Base-by-base conservation (phyloP, 163 green algal genomes). In the Trebouxiophyceae sp. region DNA sequence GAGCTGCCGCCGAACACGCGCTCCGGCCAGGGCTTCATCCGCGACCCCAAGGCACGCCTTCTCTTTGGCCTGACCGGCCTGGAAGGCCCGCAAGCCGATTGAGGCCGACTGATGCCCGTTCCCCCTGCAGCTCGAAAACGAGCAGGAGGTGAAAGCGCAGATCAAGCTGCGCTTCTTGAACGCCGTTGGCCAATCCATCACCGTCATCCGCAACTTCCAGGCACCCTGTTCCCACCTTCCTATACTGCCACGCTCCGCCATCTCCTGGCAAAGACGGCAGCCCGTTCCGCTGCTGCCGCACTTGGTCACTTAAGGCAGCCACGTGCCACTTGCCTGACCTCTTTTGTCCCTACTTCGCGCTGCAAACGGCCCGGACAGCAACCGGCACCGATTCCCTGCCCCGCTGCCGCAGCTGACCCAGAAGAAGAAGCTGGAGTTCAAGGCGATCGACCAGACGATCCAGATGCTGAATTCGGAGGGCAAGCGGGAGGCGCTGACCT, bases 141-240 rank as follows among this genome's bases (percentile, higher is more conserved):
- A 96, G 69, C 89, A 80, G 6, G 93, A 99, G 72, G 87, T 95
- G n/a, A 98, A 97, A 69, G 93, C 83, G 1, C 91, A 96, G 75
- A 97, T 99, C 79, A 96, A 96, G 79, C 77, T 99, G 65, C 79
- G 89, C 20, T 91, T 98, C 71, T 66, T 63, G 2, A 95, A 80
- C 5, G 68, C 66, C n/a, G 71, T 59, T 3, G 75, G 78, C 20
- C 78, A 87, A 65, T 79, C 85, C 28, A 75, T 97, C 23, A 83
- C 97, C 12, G 78, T 94, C 32, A 85, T 91, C 2, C 77, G 93
- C 0, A 89, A 76, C 3, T 97, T 95, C 65, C 81, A 92, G 77
- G 79, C 96, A 19, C 5, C n/a, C 26, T 60, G 8, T 22, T 50
- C 39, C 39, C 19, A 12, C 39, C 19, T 50, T 50, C 12, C 12